These are phyloP conservation scores for Oryza brachyantha DNA, from an alignment of 176 grass and related monocot genomes.

Conservation along the genomic window DNA sequence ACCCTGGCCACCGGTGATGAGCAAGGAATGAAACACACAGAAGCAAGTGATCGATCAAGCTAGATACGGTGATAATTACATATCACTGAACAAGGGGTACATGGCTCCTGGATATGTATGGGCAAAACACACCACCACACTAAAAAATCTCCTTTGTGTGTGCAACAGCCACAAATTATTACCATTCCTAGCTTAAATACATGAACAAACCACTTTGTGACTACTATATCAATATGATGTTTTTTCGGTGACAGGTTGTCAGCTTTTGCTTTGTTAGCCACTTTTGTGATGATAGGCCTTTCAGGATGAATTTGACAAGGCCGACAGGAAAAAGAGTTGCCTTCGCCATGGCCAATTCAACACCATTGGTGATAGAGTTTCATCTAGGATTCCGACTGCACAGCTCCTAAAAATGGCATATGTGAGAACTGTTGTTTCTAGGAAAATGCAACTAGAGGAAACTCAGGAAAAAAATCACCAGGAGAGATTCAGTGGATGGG, in stretches of 20 bases:
- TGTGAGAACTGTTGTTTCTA: neutral
- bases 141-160: neutral
- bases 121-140: neutral
- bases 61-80: neutral
- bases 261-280: constrained; percentile 3
- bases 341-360: neutral
- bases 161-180: constrained; percentile 10
- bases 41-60: neutral
- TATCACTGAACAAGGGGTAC: neutral
- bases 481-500: neutral
- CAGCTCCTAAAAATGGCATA: constrained; percentile 3
- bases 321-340: neutral
- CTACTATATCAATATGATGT: constrained; percentile 27
- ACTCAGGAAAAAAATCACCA: too few species aligned
- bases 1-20: too few species aligned
- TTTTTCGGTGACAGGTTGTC: neutral
- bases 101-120: neutral
- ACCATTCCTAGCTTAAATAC: constrained; percentile 35
- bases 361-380: neutral
- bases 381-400: constrained; percentile 18
- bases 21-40: too few species aligned
- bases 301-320: neutral
- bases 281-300: neutral
- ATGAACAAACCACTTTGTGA: neutral
- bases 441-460: neutral